A percentile compares a stretch with the other conserved stretches of the same genome.
phyloP scores from a whole-genome alignment of 129 eudicot genomes.

The Escallonia herrerae region DNA sequence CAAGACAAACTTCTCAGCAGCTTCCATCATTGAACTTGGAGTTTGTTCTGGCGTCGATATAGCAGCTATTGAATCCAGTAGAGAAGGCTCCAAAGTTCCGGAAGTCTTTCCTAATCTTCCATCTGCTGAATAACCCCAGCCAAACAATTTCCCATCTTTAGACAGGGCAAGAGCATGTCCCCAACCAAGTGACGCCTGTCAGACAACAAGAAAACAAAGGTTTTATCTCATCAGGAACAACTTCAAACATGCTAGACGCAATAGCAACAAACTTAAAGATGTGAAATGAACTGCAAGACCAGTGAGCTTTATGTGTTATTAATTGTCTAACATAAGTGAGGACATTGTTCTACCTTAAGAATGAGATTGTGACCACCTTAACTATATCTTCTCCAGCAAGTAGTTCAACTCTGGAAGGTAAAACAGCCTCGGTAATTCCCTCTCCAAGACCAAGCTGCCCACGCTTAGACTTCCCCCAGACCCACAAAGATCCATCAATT shows the following conservation, averaged over 20 bases:
- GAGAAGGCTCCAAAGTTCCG: slow-evolving; percentile 38
- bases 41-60: slow-evolving; percentile 10
- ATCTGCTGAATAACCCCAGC: slow-evolving; percentile 98
- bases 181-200: slow-evolving; percentile 93
- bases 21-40: slow-evolving; percentile 39
- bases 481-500: slow-evolving; percentile 72
- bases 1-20: slow-evolving; percentile 57
- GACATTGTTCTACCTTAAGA: slow-evolving; percentile 44
- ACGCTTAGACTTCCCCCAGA: slow-evolving; percentile 89
- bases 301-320: not conserved
- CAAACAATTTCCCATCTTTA: slow-evolving; percentile 70
- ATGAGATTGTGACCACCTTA: slow-evolving; percentile 67
- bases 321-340: not conserved
- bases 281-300: slow-evolving; percentile 1
- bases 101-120: slow-evolving; percentile 81
- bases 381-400: slow-evolving; percentile 73
- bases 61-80: slow-evolving; percentile 44
- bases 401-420: slow-evolving; percentile 62
- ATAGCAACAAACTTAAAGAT: not conserved
- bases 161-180: slow-evolving; percentile 96
- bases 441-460: slow-evolving; percentile 91
- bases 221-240: not conserved
- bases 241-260: not conserved
- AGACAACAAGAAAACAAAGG: slow-evolving; percentile 1
- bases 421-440: slow-evolving; percentile 57